Base-by-base conservation (phyloP, 306 rosid genomes). In the Cicer bijugum region DNA sequence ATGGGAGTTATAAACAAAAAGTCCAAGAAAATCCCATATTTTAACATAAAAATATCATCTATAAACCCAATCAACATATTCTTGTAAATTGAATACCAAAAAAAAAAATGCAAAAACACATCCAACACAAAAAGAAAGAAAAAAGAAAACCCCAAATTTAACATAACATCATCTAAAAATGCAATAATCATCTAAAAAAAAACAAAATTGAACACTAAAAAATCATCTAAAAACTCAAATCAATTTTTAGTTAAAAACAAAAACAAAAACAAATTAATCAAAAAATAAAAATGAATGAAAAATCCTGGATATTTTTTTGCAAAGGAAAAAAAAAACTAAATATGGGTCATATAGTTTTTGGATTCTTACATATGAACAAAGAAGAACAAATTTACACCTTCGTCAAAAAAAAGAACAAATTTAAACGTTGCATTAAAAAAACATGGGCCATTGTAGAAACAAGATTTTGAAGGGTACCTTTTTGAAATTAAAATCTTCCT, bases 401-500 rank as follows among this genome's bases (percentile, higher is more conserved):
- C 3, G 33, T 23, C 2, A 23, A 23, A 43, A 19, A 28, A 4
- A 28, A 28, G 33, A 28, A 3, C 33, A 46, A 12, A 40, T 39
- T 40, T 8, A 20, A 65, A 19, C n/a, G 3, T 65, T 12, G 9
- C 6, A 16, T 64, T 1, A 10, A 16, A 44, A 45, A 63, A 57
- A 17, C n/a, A 60, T 17, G 53, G n/a, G 14, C 1, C 48, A 69
- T 43, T 8, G 28, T 0, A 8, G 40, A 57, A 47, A 39, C 46
- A 35, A 2, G 63, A 33, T 15, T 51, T 42, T 9, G n/a, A 43
- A 20, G 14, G 46, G 23, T 75, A 85, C 92, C 89, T 44, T 76
- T 69, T 52, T 86, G 37, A 81, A 69, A 81, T 72, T 66, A 69
- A 75, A 75, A 43, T 63, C 50, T 67, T 75, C 65, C 9, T 69